Conservation (phyloP, 2,329 filamentous ascomycete genomes). For the Pseudogymnoascus destructans region DNA sequence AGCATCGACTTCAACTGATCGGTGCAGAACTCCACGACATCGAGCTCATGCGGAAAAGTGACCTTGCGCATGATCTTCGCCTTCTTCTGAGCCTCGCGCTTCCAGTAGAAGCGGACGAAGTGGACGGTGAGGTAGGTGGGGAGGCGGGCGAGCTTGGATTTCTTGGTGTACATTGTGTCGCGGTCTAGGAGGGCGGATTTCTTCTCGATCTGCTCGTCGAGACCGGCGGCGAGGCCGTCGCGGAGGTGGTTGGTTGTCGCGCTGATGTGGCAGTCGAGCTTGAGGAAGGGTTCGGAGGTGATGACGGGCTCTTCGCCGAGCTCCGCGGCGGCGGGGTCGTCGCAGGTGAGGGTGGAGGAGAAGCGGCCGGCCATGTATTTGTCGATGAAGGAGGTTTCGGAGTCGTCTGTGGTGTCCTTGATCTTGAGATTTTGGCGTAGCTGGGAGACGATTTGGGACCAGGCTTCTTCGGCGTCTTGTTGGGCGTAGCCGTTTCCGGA, state of each 20-base stretch:
- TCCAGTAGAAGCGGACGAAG: slow-evolving; percentile 98
- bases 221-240: slow-evolving; percentile 70
- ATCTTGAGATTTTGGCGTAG: slow-evolving; percentile 65
- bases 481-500: slow-evolving; percentile 81
- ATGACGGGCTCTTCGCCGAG: slow-evolving; percentile 57
- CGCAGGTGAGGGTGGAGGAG: slow-evolving; percentile 65
- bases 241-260: slow-evolving; percentile 75
- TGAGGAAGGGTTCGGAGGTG: slow-evolving; percentile 66
- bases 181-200: slow-evolving; percentile 62
- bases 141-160: slow-evolving; percentile 74
- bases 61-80: slow-evolving; percentile 99
- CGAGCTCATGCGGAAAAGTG: slow-evolving; percentile 84
- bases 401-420: slow-evolving; percentile 33
- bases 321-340: slow-evolving; percentile 65
- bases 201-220: slow-evolving; percentile 89
- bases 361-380: slow-evolving; percentile 82
- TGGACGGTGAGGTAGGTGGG: slow-evolving; percentile 95
- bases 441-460: slow-evolving; percentile 85
- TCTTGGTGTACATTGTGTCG: slow-evolving; percentile 78
- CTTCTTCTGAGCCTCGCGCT: slow-evolving; percentile 89
- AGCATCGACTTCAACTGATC: slow-evolving; percentile 74
- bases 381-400: slow-evolving; percentile 64
- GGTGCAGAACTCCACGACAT: slow-evolving; percentile 89
- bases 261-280: slow-evolving; percentile 93
- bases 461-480: slow-evolving; percentile 96